Conservation (phyloP, 2,329 filamentous ascomycete genomes). For the Apiospora saccharicola region DNA sequence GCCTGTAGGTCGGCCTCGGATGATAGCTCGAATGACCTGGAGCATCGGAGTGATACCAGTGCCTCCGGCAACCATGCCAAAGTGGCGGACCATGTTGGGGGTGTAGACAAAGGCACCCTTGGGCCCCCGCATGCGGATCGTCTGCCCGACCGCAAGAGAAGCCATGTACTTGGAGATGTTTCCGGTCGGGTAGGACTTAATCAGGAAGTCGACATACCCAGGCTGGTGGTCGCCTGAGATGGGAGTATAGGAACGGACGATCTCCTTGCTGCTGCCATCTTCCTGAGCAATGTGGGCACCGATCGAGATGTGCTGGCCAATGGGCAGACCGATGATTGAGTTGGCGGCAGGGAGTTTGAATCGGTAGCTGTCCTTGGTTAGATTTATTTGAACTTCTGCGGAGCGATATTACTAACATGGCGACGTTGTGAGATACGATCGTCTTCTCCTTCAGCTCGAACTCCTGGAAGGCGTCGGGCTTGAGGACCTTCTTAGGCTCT, state of each 20-base stretch:
- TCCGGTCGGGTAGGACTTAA: slow-evolving; percentile 97
- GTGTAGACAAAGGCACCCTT: slow-evolving; percentile 98
- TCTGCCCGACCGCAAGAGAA: slow-evolving; percentile 80
- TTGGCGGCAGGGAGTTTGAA: slow-evolving; percentile 81
- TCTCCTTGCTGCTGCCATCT: slow-evolving; percentile 79
- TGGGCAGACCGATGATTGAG: slow-evolving; percentile 91
- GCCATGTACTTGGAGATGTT: slow-evolving; percentile 97
- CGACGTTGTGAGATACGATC: slow-evolving; percentile 95
- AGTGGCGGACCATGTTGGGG: slow-evolving; percentile 94
- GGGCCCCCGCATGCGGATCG: slow-evolving; percentile 89
- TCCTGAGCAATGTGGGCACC: slow-evolving; percentile 74
- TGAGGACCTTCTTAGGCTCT: slow-evolving; percentile 84
- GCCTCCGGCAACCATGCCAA: slow-evolving; percentile 97
- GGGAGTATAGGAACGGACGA: slow-evolving; percentile 91
- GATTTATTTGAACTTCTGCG: slow-evolving; percentile 24
- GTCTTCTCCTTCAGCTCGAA: slow-evolving; percentile 96
- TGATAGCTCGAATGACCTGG: slow-evolving; percentile 91
- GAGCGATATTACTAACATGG: slow-evolving; percentile 71
- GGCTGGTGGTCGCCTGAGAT: slow-evolving; percentile 89
- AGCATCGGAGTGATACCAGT: slow-evolving; percentile 99
- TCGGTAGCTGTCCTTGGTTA: slow-evolving; percentile 73
- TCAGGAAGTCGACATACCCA: slow-evolving; percentile 93
- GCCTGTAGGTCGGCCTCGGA: slow-evolving; percentile 78
- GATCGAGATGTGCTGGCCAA: slow-evolving; percentile 98
- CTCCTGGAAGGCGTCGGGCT: slow-evolving; percentile 86